These are phyloP conservation scores for Cryphonectria japonica DNA, from an alignment of 2,329 filamentous ascomycete genomes.

Conservation along the genomic window DNA sequence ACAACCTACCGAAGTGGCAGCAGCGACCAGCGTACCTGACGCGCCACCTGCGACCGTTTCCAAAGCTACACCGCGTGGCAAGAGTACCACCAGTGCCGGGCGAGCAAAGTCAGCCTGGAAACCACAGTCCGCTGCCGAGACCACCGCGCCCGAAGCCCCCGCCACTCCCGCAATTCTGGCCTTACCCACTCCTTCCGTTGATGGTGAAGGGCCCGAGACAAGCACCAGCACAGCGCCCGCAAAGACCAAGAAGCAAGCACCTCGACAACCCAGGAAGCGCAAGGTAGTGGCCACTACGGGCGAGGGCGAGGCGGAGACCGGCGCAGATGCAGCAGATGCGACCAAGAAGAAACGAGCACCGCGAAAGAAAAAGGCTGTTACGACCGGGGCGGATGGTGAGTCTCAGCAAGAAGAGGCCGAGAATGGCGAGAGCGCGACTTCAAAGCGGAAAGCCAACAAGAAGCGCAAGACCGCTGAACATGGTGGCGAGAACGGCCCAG, in stretches of 20 bases:
- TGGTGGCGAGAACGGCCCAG: background rate
- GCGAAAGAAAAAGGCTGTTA: constrained; percentile 30
- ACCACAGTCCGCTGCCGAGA: constrained; percentile 18
- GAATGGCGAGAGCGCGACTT: constrained; percentile 27
- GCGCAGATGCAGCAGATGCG: constrained; percentile 20
- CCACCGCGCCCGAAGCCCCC: constrained; percentile 10
- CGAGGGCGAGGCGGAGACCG: constrained; percentile 27
- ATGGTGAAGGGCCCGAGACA: constrained; percentile 19
- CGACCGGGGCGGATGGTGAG: constrained; percentile 20
- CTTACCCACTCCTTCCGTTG: constrained; percentile 3
- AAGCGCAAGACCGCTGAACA: constrained; percentile 24
- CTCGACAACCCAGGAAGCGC: constrained; percentile 32
- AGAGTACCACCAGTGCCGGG: constrained; percentile 1
- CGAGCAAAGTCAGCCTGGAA: constrained; percentile 20
- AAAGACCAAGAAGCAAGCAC: constrained; percentile 22
- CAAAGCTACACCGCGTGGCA: constrained; percentile 4
- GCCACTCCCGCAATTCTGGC: background rate
- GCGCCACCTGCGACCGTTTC: background rate
- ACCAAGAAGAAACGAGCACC: constrained; percentile 32
- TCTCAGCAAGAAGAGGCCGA: constrained; percentile 29
- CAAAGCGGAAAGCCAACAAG: constrained; percentile 29
- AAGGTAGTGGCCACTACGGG: constrained; percentile 24
- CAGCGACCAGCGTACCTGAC: constrained; percentile 7
- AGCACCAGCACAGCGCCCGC: background rate
- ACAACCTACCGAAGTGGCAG: background rate